Conservation (phyloP, 2,329 filamentous ascomycete species). For the Paradendryphiella salina region DNA sequence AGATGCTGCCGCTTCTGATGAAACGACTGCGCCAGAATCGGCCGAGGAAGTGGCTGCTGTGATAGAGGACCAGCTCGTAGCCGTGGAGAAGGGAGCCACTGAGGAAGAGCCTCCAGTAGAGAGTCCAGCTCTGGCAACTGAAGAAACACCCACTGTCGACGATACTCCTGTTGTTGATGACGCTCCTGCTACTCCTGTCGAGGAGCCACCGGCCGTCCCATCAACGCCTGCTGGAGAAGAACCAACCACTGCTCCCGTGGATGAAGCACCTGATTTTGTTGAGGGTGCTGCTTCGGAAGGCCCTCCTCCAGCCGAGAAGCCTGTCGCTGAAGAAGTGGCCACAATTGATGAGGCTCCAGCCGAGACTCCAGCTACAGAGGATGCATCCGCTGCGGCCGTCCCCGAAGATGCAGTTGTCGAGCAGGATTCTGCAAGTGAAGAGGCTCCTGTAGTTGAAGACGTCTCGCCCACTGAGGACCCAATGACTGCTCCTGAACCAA, state of each 20-base stretch:
- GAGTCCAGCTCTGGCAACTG: neutral
- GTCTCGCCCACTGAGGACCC: neutral
- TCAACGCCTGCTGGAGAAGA: slow-evolving; percentile 1
- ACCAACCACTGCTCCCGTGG: neutral
- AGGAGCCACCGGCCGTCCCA: neutral
- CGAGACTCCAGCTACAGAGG: slow-evolving; percentile 1
- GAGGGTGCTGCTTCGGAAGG: neutral
- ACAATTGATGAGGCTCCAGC: neutral
- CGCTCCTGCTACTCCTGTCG: neutral
- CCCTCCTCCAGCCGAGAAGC: neutral
- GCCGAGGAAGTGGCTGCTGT: neutral
- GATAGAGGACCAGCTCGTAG: neutral
- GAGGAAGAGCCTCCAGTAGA: neutral
- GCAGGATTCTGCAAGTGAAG: neutral
- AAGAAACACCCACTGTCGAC: neutral
- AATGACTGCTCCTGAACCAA: neutral
- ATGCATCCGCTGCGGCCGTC: neutral
- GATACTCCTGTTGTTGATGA: neutral
- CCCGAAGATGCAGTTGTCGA: neutral
- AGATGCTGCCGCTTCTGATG: neutral
- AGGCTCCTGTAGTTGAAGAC: slow-evolving; percentile 5
- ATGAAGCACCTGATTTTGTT: neutral
- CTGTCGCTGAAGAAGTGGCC: slow-evolving; percentile 1
- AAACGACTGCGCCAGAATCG: neutral
- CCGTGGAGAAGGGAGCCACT: neutral